Evolutionary conservation across 352 stramenopile species (phyloP).

Genomic region (Thraustochytrium sp.): DNA sequence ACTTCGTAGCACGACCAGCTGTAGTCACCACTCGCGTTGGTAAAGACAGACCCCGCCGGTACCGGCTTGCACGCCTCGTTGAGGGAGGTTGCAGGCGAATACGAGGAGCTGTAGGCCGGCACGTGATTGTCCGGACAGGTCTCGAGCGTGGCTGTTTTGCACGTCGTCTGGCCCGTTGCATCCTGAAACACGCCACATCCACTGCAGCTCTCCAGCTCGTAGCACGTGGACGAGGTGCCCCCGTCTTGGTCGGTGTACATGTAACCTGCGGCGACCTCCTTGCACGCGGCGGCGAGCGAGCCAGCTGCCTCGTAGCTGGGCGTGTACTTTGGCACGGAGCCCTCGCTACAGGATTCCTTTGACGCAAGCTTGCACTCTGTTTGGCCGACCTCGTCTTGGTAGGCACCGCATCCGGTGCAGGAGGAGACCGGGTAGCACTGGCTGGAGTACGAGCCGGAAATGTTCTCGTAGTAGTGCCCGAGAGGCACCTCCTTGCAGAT

Average conservation of each 20-base stretch:
- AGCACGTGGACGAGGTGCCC: background rate
- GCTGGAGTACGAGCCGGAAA: background rate
- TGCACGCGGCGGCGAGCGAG: background rate
- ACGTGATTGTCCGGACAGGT: background rate
- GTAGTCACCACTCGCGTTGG: background rate
- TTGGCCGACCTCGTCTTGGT: background rate
- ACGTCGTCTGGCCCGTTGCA: background rate
- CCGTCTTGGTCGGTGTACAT: background rate
- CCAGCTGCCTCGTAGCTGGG: background rate
- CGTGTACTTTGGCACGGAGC: background rate
- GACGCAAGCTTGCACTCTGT: background rate
- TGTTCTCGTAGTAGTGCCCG: background rate
- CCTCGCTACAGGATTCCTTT: background rate
- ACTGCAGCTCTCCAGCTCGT: background rate
- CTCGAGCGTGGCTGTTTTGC: background rate
- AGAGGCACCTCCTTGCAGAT: background rate
- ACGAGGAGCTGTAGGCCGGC: background rate
- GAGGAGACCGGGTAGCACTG: background rate
- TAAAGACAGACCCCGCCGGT: background rate
- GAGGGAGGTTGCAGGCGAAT: background rate
- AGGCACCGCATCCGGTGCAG: background rate
- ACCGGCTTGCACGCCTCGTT: background rate
- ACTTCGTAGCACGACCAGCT: background rate
- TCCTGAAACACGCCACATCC: conserved; percentile 5
- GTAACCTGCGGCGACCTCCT: background rate